These are phyloP conservation scores for Phaseolus lunatus DNA, from an alignment of 306 rosid genomes.

Conservation along the genomic window DNA sequence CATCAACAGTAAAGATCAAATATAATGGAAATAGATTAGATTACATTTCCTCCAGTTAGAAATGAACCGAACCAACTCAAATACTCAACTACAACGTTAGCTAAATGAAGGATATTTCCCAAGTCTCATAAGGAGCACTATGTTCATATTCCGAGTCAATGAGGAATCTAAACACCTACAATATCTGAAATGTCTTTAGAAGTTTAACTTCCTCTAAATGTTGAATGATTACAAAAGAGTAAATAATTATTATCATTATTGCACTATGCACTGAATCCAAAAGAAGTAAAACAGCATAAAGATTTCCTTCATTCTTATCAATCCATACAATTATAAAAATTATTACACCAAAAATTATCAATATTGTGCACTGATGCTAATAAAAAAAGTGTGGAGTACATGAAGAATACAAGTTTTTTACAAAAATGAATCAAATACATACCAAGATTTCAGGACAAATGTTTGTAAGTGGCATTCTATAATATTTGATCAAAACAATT, in stretches of 20 bases:
- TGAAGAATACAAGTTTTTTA: slow-evolving; percentile 2
- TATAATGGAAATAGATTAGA: slow-evolving; percentile 26
- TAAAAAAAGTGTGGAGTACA: slow-evolving; percentile 11
- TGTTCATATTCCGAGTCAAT: not conserved
- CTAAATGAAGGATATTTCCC: not conserved
- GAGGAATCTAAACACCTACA: not conserved
- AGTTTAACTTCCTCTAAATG: slow-evolving; percentile 20
- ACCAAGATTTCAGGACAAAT: slow-evolving; percentile 15
- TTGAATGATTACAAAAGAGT: not conserved
- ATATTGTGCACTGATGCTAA: slow-evolving; percentile 7
- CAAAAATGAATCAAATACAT: slow-evolving; percentile 15
- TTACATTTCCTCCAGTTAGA: not conserved
- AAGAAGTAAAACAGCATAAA: not conserved
- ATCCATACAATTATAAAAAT: slow-evolving; percentile 14
- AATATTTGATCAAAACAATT: slow-evolving; percentile 35
- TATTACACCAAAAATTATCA: not conserved
- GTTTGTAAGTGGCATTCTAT: slow-evolving; percentile 11
- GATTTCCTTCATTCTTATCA: slow-evolving; percentile 24
- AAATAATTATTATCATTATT: not conserved
- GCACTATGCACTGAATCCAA: slow-evolving; percentile 1
- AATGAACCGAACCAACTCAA: not conserved
- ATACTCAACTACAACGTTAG: not conserved
- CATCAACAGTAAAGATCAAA: not conserved
- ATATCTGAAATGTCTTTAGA: slow-evolving; percentile 20
- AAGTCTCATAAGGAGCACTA: not conserved